Evolutionary conservation across 2,329 filamentous ascomycete species (phyloP).

Genomic region (Talaromyces funiculosus): DNA sequence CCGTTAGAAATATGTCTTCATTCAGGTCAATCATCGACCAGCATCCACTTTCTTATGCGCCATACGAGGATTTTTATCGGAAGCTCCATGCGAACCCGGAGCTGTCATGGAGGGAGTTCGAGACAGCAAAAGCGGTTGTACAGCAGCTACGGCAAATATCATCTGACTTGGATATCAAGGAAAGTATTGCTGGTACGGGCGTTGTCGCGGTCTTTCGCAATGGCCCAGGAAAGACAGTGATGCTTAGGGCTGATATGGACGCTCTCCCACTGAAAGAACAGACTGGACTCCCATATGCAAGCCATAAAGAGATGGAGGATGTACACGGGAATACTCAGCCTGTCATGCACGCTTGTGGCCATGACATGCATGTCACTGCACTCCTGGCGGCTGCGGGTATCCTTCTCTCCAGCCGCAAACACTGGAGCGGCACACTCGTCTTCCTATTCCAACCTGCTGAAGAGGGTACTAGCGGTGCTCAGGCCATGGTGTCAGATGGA

Average conservation of each 20-base stretch:
- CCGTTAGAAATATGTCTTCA: background rate
- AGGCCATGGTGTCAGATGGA: slow-evolving; percentile 57
- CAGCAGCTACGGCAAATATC: slow-evolving; percentile 33
- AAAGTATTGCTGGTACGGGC: slow-evolving; percentile 41
- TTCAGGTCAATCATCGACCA: background rate
- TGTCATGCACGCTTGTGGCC: slow-evolving; percentile 58
- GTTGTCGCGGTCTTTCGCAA: slow-evolving; percentile 16
- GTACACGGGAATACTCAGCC: slow-evolving; percentile 48
- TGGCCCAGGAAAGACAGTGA: background rate
- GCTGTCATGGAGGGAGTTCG: slow-evolving; percentile 51
- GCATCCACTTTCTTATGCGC: background rate
- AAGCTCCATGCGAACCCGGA: slow-evolving; percentile 56
- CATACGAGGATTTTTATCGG: slow-evolving; percentile 53
- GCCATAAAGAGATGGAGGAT: slow-evolving; percentile 41
- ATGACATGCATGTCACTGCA: slow-evolving; percentile 55
- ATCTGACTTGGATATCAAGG: slow-evolving; percentile 32
- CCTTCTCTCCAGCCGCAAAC: slow-evolving; percentile 32
- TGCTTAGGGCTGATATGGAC: slow-evolving; percentile 37
- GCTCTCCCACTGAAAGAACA: slow-evolving; percentile 45
- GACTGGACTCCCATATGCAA: slow-evolving; percentile 46
- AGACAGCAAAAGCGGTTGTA: slow-evolving; percentile 47
- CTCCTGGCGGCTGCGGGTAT: slow-evolving; percentile 50
- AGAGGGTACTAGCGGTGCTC: slow-evolving; percentile 34
- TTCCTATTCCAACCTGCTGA: background rate
- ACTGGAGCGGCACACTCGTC: background rate